Base-by-base conservation (phyloP, 1,284 basidiomycete species). In the Acaromyces ingoldii region DNA sequence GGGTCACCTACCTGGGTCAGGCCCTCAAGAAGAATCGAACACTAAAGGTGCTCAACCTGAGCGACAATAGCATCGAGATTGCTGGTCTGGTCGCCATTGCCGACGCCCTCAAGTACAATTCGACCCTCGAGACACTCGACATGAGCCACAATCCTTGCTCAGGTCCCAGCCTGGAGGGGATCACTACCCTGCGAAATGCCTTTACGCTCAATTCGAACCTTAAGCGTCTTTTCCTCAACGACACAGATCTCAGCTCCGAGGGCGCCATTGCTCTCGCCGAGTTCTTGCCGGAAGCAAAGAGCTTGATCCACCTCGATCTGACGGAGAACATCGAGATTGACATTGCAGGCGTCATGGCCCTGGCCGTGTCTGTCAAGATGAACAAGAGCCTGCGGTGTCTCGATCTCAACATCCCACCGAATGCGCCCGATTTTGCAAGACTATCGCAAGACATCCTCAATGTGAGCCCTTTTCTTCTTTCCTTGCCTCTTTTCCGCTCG, bases 1-100 rank as follows among this genome's bases (percentile, higher is more conserved):
- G 92, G 0, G 86, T 96, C 22, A 84, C 83, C 0, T 95, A 95
- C 74, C 83, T 98, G 36, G 87, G 91, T 0, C 91, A 96, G 77
- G 92, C 96, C 0, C 79, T 98, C 57, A 97, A 96, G 75, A 85
- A 92, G 37, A 98, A 98, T 76, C 81, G 91, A 26, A 97, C 93
- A 1, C 80, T 98, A 33, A 93, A 92, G 74, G 87, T 96, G 11
- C 81, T 96, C 28, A 97, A 96, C 73, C 77, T 97, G 42, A 87
- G 87, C 68, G 91, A 97, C 72, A 97, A 97, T 76, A 89, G 87
- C 74, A 83, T 97, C 19, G 91, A 93, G 55, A 82, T 89, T 1
- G 78, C 82, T 6, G 89, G 89, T 40, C 80, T 98, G 11, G 83
- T 87, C 0, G 79, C 82, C 0, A 80, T 98, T 11, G 91, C 91